phyloP scores from a whole-genome alignment of 108 stramenopile species.

The Cyclotella atomus region DNA sequence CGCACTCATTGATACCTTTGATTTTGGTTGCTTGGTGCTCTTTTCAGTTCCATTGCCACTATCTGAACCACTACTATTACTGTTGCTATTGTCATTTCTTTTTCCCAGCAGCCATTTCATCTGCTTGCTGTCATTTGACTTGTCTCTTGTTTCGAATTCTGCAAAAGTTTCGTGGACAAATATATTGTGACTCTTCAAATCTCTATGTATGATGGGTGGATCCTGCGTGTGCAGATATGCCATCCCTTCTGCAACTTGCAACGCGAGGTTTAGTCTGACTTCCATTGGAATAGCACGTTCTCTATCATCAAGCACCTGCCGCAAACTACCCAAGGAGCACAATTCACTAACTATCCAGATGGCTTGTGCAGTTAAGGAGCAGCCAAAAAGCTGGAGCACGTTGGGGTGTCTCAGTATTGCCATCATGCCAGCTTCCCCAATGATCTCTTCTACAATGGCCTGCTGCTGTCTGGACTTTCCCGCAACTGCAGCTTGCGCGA shows the following conservation, averaged over 20 bases:
- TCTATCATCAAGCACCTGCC: constrained; percentile 92
- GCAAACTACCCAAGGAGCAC: constrained; percentile 90
- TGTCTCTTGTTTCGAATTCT: constrained; percentile 49
- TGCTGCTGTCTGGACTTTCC: constrained; percentile 94
- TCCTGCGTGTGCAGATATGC: constrained; percentile 92
- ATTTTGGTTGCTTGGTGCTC: constrained; percentile 47
- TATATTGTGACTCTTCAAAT: constrained; percentile 98
- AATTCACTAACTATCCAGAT: constrained; percentile 98
- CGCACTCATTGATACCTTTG: constrained; percentile 76
- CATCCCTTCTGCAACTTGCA: constrained; percentile 98
- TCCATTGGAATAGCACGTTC: constrained; percentile 61
- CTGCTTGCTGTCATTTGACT: constrained; percentile 43
- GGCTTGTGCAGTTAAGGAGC: constrained; percentile 93
- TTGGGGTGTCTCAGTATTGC: constrained; percentile 95
- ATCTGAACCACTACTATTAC: constrained; percentile 11
- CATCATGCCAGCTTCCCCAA: constrained; percentile 99
- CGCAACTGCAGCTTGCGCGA: constrained; percentile 97
- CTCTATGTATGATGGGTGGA: constrained; percentile 97
- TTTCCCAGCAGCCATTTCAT: constrained; percentile 31
- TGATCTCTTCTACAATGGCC: constrained; percentile 97
- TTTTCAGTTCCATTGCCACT: constrained; percentile 21
- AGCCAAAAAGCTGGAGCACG: constrained; percentile 96
- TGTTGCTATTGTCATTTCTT: constrained; percentile 25
- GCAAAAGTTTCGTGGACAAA: constrained; percentile 93
- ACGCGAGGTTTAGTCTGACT: constrained; percentile 68